A percentile compares a stretch with the other conserved stretches of the same genome.
These are phyloP conservation scores for Talaromyces islandicus DNA, from an alignment of 2,329 filamentous ascomycete genomes.

Conservation along the genomic window DNA sequence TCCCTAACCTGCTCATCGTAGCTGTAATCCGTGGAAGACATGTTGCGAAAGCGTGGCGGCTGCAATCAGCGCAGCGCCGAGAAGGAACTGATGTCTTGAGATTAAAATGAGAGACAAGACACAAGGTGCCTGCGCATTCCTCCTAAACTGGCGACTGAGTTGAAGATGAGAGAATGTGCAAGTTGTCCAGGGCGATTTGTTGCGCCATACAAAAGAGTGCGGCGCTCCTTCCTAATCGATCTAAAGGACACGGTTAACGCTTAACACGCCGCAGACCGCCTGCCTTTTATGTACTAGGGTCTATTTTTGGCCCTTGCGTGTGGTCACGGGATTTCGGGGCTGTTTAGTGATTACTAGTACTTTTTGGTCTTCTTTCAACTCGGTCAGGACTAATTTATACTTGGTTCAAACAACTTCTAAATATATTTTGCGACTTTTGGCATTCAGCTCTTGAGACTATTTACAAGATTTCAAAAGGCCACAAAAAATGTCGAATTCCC, in stretches of 20 bases:
- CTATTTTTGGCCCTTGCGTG: not conserved
- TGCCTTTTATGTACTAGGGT: not conserved
- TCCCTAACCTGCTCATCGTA: constrained; percentile 80
- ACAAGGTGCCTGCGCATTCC: not conserved
- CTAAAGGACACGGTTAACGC: constrained; percentile 13
- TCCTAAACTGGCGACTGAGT: not conserved
- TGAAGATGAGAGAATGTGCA: not conserved
- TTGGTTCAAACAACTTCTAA: not conserved
- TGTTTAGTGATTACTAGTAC: not conserved
- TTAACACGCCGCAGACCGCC: constrained; percentile 11
- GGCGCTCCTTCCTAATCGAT: constrained; percentile 3
- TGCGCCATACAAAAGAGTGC: not conserved
- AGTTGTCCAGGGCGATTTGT: not conserved
- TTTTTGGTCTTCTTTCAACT: not conserved
- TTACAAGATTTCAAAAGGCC: not conserved
- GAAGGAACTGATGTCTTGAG: not conserved
- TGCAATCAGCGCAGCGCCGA: constrained; percentile 4
- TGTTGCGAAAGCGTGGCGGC: constrained; percentile 25
- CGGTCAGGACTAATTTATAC: not conserved
- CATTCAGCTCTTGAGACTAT: not conserved
- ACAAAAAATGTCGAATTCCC: not conserved
- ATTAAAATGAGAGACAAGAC: not conserved
- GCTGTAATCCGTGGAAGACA: constrained; percentile 91
- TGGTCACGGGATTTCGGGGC: not conserved
- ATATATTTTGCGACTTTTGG: not conserved